Base-by-base conservation (phyloP, 495 filamentous ascomycete species). In the Cryomyces minteri region DNA sequence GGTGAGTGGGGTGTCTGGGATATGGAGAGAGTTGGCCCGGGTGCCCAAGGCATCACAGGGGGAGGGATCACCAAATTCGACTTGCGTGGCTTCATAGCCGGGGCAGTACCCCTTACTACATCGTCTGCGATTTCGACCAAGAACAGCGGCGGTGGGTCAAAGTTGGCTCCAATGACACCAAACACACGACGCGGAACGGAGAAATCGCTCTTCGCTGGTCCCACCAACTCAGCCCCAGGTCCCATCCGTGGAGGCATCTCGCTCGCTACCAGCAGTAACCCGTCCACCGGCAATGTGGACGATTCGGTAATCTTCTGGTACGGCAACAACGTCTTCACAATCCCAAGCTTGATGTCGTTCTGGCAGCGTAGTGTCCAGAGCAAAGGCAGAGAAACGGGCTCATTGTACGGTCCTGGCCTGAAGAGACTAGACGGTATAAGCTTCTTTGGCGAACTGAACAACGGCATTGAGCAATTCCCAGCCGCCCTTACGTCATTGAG, bases 1-100 rank as follows among this genome's bases (percentile, higher is more conserved):
- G 88, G 86, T 0, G 80, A 92, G 64, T 96, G 88, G 88, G 88
- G 84, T 4, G 75, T 96, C 30, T 95, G 88, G 87, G 84, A 92
- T 62, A 67, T 88, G 31, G 77, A 84, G 54, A 77, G 79, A 1
- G 69, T 74, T 36, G 73, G 74, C 48, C 79, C 67, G 4, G 67
- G 34, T 14, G 34, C 34, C 12, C 1, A 38, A 9, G 12, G 3
- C 9, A 14, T 9, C 9, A 70, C 70, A 42, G 77, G 77, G 11
- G 77, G 74, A 11, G 73, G 76, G 5, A 58, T 79, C 50, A 78
- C 80, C 12, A 58, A 67, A 28, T 92, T 84, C 54, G 76, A 74
- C 43, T 61, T 87, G 9, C 72, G 68, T 14, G 84, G 84, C 25
- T 82, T 45, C 45, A 38, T 66, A n/a, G 79, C 44, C 66, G 84